Evolutionary conservation across 2,329 filamentous ascomycete species (phyloP), one percentile per base, ranked within the genome.

Genomic region (Fusarium sp.): DNA sequence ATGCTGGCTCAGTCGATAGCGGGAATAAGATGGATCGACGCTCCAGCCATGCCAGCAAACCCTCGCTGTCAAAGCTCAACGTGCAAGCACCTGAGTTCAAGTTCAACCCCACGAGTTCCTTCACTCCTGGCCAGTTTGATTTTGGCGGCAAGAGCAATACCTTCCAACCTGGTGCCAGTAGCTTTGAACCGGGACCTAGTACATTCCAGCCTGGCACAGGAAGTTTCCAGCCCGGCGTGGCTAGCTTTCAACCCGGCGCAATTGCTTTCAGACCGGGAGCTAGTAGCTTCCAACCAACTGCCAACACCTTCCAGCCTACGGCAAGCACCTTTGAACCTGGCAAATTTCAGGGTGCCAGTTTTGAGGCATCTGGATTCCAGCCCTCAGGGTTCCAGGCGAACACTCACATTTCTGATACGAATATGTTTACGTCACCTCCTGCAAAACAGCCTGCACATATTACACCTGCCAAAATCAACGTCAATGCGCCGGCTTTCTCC

Each of bases 21-120:
- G 58, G 62, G 6, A 80, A 81, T 49, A 82, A 81, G 74, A 76
- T 80, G 33, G 77, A 81, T 28, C 79, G 83, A 36, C 83, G 84
- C 48, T 84, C 82, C 22, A 83, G 86, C 17, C 93, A 95, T 78
- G 87, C 86, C 24, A 92, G 91, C 79, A 94, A 92, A 77, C 86
- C 91, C 7, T 95, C 90, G 1, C 82, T 91, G 48, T 94, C 94
- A 2, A 95, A 92, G 75, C 88, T 98, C 76, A 98, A 98, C 77
- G 95, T 97, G 36, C 90, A 92, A 71, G 96, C 96, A 0, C 93
- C 95, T 52, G 94, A 96, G 79, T 98, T 98, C 86, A 94, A 92
- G 77, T 96, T 96, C 82, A 89, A 90, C 70, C 89, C 88, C 7
- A 81, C 74, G 17, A 88, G 81, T 77, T 77, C 67, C 38, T 77